Evolutionary conservation across 2,329 filamentous ascomycete species (phyloP).

Genomic region (Fusarium sororula): DNA sequence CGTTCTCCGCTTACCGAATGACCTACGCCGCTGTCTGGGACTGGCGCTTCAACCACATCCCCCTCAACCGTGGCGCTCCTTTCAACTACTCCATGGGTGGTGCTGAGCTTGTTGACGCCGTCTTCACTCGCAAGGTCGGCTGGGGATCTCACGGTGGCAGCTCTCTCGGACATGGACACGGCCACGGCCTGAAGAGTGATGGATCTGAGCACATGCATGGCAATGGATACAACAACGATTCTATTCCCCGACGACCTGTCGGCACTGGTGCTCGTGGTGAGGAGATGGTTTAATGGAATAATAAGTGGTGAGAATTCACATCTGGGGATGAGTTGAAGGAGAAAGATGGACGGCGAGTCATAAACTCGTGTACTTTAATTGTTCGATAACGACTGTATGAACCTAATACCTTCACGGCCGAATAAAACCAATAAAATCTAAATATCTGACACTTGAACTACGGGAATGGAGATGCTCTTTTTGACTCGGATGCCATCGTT

Average conservation of each 20-base stretch:
- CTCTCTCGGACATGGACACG: slow-evolving; percentile 2
- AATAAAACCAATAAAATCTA: neutral
- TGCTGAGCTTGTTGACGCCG: slow-evolving; percentile 60
- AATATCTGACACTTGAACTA: neutral
- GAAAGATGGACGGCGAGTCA: neutral
- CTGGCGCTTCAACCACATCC: slow-evolving; percentile 72
- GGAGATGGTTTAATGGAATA: slow-evolving; percentile 24
- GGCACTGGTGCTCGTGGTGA: slow-evolving; percentile 8
- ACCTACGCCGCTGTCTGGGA: slow-evolving; percentile 74
- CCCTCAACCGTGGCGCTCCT: slow-evolving; percentile 65
- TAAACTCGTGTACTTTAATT: neutral
- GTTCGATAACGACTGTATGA: slow-evolving; percentile 5
- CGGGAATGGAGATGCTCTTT: neutral
- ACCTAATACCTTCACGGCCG: slow-evolving; percentile 6
- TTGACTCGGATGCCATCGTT: rapidly evolving
- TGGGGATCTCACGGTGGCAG: slow-evolving; percentile 57
- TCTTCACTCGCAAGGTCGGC: slow-evolving; percentile 67
- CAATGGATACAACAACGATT: slow-evolving; percentile 6
- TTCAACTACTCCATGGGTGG: slow-evolving; percentile 60
- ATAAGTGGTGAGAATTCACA: neutral
- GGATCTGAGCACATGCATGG: slow-evolving; percentile 27
- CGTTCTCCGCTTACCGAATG: slow-evolving; percentile 73
- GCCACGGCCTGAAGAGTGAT: slow-evolving; percentile 22
- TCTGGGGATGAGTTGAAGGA: too few relatives aligned
- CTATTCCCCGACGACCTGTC: slow-evolving; percentile 33